Evolutionary conservation across 495 filamentous ascomycete species (phyloP).

Genomic region (Podospora anserina): DNA sequence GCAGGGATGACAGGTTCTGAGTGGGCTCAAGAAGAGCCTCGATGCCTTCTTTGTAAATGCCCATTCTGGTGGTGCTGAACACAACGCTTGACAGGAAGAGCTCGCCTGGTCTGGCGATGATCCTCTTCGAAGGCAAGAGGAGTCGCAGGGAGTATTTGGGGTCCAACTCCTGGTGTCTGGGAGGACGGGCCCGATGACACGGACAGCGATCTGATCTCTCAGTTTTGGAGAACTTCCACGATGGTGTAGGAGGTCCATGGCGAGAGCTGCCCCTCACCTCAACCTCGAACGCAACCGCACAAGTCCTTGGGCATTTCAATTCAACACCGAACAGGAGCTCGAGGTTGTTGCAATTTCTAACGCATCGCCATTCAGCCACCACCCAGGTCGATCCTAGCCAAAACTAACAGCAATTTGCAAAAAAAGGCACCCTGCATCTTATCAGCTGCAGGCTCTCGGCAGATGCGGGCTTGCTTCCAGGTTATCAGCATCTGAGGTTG

Average conservation of each 20-base stretch:
- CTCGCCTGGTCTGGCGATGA: no score
- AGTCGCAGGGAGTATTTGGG: neutral
- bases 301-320: neutral
- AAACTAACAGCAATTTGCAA: neutral
- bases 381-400: neutral
- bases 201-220: neutral
- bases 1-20: neutral
- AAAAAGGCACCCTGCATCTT: neutral
- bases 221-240: neutral
- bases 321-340: neutral
- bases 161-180: neutral
- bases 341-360: neutral
- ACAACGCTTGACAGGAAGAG: neutral
- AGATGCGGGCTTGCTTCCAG: neutral
- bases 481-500: neutral
- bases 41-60: neutral
- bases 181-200: neutral
- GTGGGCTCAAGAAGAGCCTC: neutral
- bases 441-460: neutral
- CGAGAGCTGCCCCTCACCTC: neutral
- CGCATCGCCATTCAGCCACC: neutral
- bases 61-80: neutral
- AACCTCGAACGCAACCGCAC: neutral
- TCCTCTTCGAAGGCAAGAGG: neutral
- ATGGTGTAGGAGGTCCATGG: neutral